A percentile compares a stretch with the other conserved stretches of the same genome.
These are phyloP conservation scores for Oxytropis ochrocephala DNA, from an alignment of 306 rosid genomes.

Conservation along the genomic window DNA sequence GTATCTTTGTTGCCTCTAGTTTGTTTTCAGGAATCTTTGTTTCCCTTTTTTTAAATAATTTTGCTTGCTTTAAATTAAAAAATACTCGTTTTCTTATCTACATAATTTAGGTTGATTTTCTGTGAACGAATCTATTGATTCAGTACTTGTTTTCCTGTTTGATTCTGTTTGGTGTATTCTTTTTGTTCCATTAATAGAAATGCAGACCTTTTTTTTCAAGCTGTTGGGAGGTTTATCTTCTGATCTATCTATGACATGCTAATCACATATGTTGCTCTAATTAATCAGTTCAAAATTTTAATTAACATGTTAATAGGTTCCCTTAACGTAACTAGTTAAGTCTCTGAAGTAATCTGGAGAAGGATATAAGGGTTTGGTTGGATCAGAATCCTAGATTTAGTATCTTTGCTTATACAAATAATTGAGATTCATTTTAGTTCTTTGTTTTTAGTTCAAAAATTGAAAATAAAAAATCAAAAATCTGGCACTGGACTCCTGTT, in stretches of 20 bases:
- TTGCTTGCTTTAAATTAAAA: neutral
- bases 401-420: neutral
- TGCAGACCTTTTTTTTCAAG: conserved; percentile 5
- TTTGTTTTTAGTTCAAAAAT: neutral
- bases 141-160: conserved; percentile 35
- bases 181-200: conserved; percentile 2
- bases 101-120: conserved; percentile 25
- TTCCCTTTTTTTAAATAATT: neutral
- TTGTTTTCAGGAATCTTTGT: conserved; percentile 44
- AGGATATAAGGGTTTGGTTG: neutral
- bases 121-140: conserved; percentile 30
- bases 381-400: neutral
- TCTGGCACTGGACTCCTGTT: too few relatives aligned
- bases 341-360: neutral
- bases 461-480: too few relatives aligned
- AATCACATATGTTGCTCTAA: neutral
- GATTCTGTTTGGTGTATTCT: conserved; percentile 29
- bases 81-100: conserved; percentile 17
- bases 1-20: conserved; percentile 50
- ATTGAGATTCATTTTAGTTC: neutral
- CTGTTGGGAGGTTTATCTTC: conserved; percentile 8
- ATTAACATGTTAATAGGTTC: neutral
- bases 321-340: neutral
- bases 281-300: neutral
- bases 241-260: conserved; percentile 20